phyloP scores from a whole-genome alignment of 108 stramenopile genomes.

The Mayamaea pseudoterrestris region DNA sequence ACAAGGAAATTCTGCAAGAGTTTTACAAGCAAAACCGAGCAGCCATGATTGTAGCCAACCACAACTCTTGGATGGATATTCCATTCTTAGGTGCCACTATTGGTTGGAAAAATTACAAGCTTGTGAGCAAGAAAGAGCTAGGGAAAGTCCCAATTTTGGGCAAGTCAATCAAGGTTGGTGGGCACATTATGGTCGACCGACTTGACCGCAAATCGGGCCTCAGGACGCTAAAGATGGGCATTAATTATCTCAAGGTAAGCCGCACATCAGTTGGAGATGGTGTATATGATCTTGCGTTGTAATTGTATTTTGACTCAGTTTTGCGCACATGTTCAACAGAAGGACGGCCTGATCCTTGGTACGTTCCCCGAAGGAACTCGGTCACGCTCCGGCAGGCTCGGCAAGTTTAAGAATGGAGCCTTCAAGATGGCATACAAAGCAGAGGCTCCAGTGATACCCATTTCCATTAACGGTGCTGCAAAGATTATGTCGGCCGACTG shows the following conservation, averaged over 20 bases:
- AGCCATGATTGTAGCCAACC: conserved; percentile 86
- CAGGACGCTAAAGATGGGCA: conserved; percentile 66
- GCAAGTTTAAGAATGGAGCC: conserved; percentile 80
- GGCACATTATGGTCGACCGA: conserved; percentile 73
- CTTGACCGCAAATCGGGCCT: conserved; percentile 55
- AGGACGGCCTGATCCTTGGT: conserved; percentile 73
- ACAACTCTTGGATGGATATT: conserved; percentile 88
- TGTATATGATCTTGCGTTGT: too few species aligned
- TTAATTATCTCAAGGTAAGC: conserved; percentile 74
- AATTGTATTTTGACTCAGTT: too few species aligned
- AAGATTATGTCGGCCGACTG: conserved; percentile 59
- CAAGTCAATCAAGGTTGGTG: conserved; percentile 50
- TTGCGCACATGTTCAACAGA: neutral
- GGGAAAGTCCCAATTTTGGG: conserved; percentile 75
- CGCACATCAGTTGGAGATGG: too few species aligned
- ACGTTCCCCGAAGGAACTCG: conserved; percentile 86
- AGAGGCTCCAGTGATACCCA: conserved; percentile 65
- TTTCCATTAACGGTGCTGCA: conserved; percentile 57
- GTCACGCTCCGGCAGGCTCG: conserved; percentile 48
- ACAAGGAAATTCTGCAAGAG: conserved; percentile 32
- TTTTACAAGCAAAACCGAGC: conserved; percentile 52
- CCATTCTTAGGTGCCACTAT: conserved; percentile 72
- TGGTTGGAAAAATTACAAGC: conserved; percentile 88
- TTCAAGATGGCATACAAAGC: conserved; percentile 87
- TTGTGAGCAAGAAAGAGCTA: conserved; percentile 80